A percentile compares a stretch with the other conserved stretches of the same genome.
Conservation (phyloP, 768 basidiomycete species). For the Daedaleopsis sinensis region DNA sequence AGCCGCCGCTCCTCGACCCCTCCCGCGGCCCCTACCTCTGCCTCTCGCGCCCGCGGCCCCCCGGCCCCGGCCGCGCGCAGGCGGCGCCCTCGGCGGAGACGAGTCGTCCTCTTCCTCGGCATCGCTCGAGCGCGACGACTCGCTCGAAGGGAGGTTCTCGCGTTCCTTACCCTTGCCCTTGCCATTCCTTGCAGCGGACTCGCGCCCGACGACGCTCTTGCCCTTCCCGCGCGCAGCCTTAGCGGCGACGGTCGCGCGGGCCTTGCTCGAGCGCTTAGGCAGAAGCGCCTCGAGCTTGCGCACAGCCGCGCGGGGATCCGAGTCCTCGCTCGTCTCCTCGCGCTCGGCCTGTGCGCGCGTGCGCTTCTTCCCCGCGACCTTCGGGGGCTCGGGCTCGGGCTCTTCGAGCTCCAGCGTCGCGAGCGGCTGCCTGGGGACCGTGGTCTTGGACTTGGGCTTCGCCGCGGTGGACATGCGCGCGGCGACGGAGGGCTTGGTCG, state of each 20-base stretch:
- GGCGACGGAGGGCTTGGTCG: constrained; percentile 18
- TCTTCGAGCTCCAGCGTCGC: constrained; percentile 4
- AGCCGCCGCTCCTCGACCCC: constrained; percentile 8
- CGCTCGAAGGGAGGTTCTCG: constrained; percentile 5
- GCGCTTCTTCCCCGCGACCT: constrained; percentile 10
- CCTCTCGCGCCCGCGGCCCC: not conserved
- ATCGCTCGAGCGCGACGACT: constrained; percentile 1
- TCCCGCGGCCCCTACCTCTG: constrained; percentile 6
- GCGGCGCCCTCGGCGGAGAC: constrained; percentile 14
- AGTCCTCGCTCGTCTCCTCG: constrained; percentile 11
- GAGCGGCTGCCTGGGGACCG: not conserved
- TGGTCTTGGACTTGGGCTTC: not conserved
- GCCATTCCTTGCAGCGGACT: too few relatives aligned
- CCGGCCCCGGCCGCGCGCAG: not conserved
- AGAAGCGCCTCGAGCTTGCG: constrained; percentile 25
- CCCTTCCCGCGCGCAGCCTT: not conserved
- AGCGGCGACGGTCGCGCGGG: constrained; percentile 4
- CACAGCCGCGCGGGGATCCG: constrained; percentile 20
- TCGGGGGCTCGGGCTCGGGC: not conserved
- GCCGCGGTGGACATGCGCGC: not conserved
- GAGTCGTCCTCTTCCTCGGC: constrained; percentile 8
- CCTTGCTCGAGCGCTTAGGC: constrained; percentile 19
- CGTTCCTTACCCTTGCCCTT: constrained; percentile 15
- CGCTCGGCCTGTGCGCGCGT: constrained; percentile 17
- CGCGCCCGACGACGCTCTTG: too few relatives aligned